Conservation (phyloP, 2,329 filamentous ascomycete genomes). For the Exophiala dermatitidis region DNA sequence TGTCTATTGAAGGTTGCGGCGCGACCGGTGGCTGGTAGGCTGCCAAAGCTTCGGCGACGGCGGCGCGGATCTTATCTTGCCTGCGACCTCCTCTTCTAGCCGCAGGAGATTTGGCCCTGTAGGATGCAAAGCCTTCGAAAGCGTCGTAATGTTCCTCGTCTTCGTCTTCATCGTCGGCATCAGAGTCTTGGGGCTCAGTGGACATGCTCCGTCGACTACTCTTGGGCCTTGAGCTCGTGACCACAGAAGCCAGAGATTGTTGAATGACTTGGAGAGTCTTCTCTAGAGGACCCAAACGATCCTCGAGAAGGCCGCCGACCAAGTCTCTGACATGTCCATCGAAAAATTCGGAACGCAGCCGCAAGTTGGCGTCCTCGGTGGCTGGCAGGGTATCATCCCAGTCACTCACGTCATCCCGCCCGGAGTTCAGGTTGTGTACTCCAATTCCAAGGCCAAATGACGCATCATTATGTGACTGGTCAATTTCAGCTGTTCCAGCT, state of each 20-base stretch:
- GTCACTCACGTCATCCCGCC: conserved; percentile 55
- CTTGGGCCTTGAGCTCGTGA: conserved; percentile 50
- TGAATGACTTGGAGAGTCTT: conserved; percentile 70
- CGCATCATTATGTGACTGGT: conserved; percentile 45
- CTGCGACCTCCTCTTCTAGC: conserved; percentile 57
- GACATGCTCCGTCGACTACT: conserved; percentile 60
- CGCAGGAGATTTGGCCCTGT: conserved; percentile 68
- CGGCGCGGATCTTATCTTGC: conserved; percentile 50
- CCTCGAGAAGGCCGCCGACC: conserved; percentile 68
- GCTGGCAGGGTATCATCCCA: conserved; percentile 85
- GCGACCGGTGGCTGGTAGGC: conserved; percentile 32
- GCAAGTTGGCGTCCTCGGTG: conserved; percentile 74
- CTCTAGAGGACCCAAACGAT: conserved; percentile 73
- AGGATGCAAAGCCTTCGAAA: conserved; percentile 40
- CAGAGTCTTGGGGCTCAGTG: conserved; percentile 66
- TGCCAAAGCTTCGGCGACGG: conserved; percentile 59
- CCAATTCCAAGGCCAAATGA: conserved; percentile 56
- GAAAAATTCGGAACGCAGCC: conserved; percentile 77
- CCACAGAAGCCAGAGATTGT: conserved; percentile 55
- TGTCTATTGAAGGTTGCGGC: conserved; percentile 31
- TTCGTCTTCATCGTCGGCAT: conserved; percentile 92
- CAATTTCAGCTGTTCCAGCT: conserved; percentile 5
- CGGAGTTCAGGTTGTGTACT: conserved; percentile 57
- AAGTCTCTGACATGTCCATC: conserved; percentile 83
- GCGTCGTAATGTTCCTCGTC: conserved; percentile 73